These are phyloP conservation scores for Exserohilum turcica DNA, from an alignment of 2,329 filamentous ascomycete species.

Conservation along the genomic window DNA sequence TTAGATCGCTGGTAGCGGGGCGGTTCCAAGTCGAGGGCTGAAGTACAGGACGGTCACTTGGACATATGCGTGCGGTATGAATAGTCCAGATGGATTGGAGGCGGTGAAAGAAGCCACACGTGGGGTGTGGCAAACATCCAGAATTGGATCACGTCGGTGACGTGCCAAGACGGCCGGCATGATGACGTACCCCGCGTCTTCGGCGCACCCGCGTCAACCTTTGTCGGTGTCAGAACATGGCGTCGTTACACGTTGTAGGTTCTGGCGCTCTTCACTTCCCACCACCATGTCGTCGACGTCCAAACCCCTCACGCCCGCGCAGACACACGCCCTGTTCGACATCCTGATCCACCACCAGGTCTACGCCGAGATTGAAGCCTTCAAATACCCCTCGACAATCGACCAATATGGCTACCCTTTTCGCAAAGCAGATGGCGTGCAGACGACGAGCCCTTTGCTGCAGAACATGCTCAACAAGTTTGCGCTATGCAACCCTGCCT, in stretches of 20 bases:
- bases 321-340: conserved; percentile 59
- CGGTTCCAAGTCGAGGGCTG: too few species aligned
- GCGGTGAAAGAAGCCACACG: too few species aligned
- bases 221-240: conserved; percentile 5
- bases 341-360: conserved; percentile 60
- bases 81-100: too few species aligned
- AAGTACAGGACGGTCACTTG: too few species aligned
- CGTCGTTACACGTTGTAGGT: background rate
- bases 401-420: conserved; percentile 74
- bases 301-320: conserved; percentile 49
- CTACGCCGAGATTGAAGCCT: conserved; percentile 71
- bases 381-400: conserved; percentile 69
- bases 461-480: conserved; percentile 71
- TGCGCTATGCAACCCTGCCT: conserved; percentile 67
- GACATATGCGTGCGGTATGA: background rate
- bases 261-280: conserved; percentile 2
- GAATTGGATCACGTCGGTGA: conserved; percentile 1
- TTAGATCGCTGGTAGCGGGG: too few species aligned
- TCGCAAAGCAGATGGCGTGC: conserved; percentile 50
- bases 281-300: conserved; percentile 23
- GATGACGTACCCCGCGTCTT: conserved; percentile 20
- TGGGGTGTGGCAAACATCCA: background rate
- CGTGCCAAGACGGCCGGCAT: conserved; percentile 11
- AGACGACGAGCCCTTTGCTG: conserved; percentile 66
- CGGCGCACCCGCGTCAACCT: conserved; percentile 15